These are phyloP conservation scores for Carex littledalei DNA, from an alignment of 176 grass and related monocot genomes.

Conservation along the genomic window DNA sequence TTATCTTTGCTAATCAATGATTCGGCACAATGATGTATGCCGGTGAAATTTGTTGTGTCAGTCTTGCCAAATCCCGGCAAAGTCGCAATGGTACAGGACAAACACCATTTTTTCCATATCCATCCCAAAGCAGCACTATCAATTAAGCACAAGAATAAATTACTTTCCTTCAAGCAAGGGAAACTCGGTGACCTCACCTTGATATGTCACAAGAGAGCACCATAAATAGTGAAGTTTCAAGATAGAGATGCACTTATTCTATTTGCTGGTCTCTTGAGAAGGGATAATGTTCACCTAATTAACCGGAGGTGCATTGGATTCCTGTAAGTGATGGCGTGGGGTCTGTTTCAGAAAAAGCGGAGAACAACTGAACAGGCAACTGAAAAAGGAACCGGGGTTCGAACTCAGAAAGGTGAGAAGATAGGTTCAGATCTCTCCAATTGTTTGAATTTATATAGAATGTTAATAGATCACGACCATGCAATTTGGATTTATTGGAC, in stretches of 20 bases:
- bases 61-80: background rate
- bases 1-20: background rate
- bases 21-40: background rate
- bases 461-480: background rate
- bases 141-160: background rate
- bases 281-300: background rate
- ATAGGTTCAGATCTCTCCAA: background rate
- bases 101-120: background rate
- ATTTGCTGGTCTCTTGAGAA: background rate
- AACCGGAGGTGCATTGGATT: background rate
- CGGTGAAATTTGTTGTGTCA: background rate
- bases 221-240: background rate
- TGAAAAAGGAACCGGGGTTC: background rate
- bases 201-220: background rate
- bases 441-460: background rate
- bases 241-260: background rate
- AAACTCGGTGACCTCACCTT: background rate
- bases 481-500: no score
- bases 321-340: background rate
- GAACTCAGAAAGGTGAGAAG: background rate
- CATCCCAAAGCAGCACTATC: background rate
- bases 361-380: background rate
- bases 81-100: background rate
- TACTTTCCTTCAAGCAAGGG: background rate
- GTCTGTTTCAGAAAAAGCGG: slow-evolving; percentile 5